These are phyloP conservation scores for Paraphysoderma sedebokerense DNA, from an alignment of 371 early-diverging fungal genomes.

Conservation along the genomic window DNA sequence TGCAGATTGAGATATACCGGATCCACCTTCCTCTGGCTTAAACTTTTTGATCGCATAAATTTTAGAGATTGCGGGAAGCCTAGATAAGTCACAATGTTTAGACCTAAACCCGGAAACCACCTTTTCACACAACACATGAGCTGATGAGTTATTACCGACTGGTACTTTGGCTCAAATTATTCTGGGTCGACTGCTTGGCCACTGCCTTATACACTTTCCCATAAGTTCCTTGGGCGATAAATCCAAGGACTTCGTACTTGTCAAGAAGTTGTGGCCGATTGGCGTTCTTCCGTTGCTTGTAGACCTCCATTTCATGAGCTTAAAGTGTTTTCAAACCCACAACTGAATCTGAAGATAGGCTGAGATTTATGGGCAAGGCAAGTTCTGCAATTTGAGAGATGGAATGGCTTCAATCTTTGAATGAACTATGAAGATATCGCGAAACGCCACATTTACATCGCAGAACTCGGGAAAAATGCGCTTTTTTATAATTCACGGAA, in stretches of 20 bases:
- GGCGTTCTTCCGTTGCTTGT: constrained; percentile 25
- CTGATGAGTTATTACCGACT: not conserved
- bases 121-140: constrained; percentile 3
- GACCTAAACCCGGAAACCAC: constrained; percentile 1
- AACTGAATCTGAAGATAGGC: not conserved
- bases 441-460: not conserved
- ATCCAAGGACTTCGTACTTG: constrained; percentile 71
- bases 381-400: constrained; percentile 15
- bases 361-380: constrained; percentile 2
- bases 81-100: not conserved
- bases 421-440: not conserved
- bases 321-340: constrained; percentile 5
- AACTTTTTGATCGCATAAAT: constrained; percentile 85
- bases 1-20: constrained; percentile 87
- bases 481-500: too few relatives aligned
- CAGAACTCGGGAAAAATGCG: constrained; percentile 1
- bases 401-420: constrained; percentile 6
- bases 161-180: constrained; percentile 6
- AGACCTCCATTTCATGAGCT: not conserved
- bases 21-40: constrained; percentile 85
- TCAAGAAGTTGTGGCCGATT: constrained; percentile 41
- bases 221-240: constrained; percentile 85
- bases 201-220: constrained; percentile 84
- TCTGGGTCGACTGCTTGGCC: constrained; percentile 14
- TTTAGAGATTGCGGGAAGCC: constrained; percentile 27